Evolutionary conservation across 192 early-diverging fungal species (phyloP).

Genomic region (Martensiomyces pterosporus): DNA sequence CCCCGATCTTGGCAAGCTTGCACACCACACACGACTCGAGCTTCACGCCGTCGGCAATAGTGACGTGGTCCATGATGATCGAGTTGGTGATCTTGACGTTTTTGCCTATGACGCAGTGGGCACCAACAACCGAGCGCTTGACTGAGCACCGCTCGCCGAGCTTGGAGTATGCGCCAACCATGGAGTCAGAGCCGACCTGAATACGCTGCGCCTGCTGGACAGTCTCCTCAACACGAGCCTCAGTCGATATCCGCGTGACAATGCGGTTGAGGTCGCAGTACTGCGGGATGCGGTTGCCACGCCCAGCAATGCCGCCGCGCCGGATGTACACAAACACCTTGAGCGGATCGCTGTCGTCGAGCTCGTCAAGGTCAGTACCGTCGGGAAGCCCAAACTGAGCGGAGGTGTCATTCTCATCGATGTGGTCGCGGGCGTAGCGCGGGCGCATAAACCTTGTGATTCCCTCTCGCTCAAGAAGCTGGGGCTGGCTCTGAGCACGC

Average conservation of each 20-base stretch:
- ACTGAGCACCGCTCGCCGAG: conserved; percentile 90
- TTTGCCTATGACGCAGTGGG: conserved; percentile 92
- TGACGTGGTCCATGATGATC: conserved; percentile 93
- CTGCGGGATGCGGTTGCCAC: conserved; percentile 75
- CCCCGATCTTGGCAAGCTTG: conserved; percentile 70
- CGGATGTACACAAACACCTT: conserved; percentile 55
- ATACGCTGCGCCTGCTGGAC: conserved; percentile 64
- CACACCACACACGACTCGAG: conserved; percentile 86
- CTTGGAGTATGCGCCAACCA: conserved; percentile 84
- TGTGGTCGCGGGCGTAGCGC: conserved; percentile 20
- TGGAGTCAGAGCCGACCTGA: conserved; percentile 84
- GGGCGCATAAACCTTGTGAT: conserved; percentile 32
- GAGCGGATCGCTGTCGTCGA: conserved; percentile 50
- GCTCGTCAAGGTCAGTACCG: conserved; percentile 18
- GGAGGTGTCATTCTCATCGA: conserved; percentile 38
- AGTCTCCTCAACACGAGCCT: conserved; percentile 61
- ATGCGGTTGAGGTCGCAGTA: conserved; percentile 89
- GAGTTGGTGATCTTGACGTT: conserved; percentile 94
- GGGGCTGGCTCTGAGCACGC: conserved; percentile 74
- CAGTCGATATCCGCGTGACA: conserved; percentile 50
- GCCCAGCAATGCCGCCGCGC: conserved; percentile 69
- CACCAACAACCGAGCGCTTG: conserved; percentile 90
- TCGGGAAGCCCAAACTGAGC: conserved; percentile 27
- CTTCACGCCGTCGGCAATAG: conserved; percentile 90
- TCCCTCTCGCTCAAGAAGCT: conserved; percentile 47